Conservation (phyloP, 2,329 filamentous ascomycete species). For the Chaetomiaceae sp. region DNA sequence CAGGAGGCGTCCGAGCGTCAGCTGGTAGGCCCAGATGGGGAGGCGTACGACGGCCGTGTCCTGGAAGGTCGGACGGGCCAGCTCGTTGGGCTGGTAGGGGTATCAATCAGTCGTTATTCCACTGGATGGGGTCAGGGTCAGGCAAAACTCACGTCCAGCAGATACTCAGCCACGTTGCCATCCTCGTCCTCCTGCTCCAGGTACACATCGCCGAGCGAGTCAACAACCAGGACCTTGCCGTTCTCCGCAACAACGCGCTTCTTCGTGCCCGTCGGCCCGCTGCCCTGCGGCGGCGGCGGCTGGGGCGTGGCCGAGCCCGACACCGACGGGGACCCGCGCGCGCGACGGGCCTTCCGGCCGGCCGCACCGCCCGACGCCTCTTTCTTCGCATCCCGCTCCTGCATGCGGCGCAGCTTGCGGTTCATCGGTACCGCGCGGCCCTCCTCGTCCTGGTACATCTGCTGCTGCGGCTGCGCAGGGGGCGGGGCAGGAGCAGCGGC, state of each 20-base stretch:
- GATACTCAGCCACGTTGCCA: conserved; percentile 72
- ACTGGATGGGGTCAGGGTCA: background rate
- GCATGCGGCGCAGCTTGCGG: conserved; percentile 78
- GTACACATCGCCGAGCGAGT: conserved; percentile 86
- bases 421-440: conserved; percentile 59
- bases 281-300: conserved; percentile 39
- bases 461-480: conserved; percentile 30
- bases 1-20: conserved; percentile 47
- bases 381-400: conserved; percentile 77
- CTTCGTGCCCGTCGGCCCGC: conserved; percentile 66
- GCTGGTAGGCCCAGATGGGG: conserved; percentile 65
- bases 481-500: conserved; percentile 39
- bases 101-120: background rate
- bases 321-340: conserved; percentile 29
- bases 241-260: conserved; percentile 91
- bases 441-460: conserved; percentile 42
- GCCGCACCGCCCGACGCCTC: conserved; percentile 39
- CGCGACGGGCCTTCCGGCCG: conserved; percentile 32
- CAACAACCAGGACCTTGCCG: conserved; percentile 89
- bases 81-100: conserved; percentile 64
- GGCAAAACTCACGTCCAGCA: conserved; percentile 69
- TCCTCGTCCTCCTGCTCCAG: conserved; percentile 90
- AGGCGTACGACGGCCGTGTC: conserved; percentile 80
- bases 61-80: conserved; percentile 66
- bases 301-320: conserved; percentile 49